phyloP scores from a whole-genome alignment of 805 yeast species.

The Candida coleopterorum region DNA sequence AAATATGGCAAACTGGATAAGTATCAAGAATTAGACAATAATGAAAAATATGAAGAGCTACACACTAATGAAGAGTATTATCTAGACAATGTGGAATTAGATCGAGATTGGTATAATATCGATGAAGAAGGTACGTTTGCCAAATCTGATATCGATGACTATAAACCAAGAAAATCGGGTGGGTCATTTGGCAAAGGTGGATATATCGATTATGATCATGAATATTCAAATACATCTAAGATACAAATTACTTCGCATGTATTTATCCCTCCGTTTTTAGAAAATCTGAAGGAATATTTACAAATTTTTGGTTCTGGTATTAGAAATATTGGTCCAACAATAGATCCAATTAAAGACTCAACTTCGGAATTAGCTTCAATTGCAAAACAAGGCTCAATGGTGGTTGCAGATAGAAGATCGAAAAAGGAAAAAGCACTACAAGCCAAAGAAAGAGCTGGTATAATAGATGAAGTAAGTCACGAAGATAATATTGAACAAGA shows the following conservation, averaged over 20 bases:
- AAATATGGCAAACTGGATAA: too few species aligned
- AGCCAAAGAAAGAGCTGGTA: slow-evolving; percentile 52
- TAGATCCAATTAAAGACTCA: slow-evolving; percentile 62
- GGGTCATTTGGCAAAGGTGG: too few species aligned
- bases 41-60: too few species aligned
- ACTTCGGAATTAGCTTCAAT: slow-evolving; percentile 66
- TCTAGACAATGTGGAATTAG: too few species aligned
- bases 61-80: too few species aligned
- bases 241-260: slow-evolving; percentile 35
- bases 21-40: too few species aligned
- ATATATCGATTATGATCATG: too few species aligned
- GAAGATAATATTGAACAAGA: slow-evolving; percentile 15
- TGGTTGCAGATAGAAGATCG: slow-evolving; percentile 58
- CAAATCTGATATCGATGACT: too few species aligned
- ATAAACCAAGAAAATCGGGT: too few species aligned
- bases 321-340: slow-evolving; percentile 40
- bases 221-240: slow-evolving; percentile 39
- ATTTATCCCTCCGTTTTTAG: slow-evolving; percentile 55
- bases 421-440: slow-evolving; percentile 56
- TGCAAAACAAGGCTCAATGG: slow-evolving; percentile 62
- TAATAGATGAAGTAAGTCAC: slow-evolving; percentile 48
- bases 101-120: too few species aligned
- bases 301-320: slow-evolving; percentile 19
- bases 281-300: slow-evolving; percentile 24
- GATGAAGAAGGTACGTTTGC: too few species aligned